These are phyloP conservation scores for Helicostylum pulchrum DNA, from an alignment of 192 early-diverging fungal genomes.

Conservation along the genomic window DNA sequence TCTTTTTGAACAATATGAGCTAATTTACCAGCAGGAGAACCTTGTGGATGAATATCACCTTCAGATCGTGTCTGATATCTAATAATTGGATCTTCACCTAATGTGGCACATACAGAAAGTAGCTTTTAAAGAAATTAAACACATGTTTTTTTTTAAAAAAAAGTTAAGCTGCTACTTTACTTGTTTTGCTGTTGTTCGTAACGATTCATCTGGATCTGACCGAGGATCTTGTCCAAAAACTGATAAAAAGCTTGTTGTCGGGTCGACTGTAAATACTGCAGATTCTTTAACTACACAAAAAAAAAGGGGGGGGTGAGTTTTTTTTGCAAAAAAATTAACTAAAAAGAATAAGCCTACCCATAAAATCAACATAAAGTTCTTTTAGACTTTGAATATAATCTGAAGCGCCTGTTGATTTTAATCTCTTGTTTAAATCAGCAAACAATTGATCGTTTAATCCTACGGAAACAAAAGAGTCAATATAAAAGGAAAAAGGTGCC, in stretches of 20 bases:
- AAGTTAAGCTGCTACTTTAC: conserved; percentile 13
- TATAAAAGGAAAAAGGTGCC: no score
- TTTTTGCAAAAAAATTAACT: no score
- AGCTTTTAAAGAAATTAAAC: conserved; percentile 46
- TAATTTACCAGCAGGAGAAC: conserved; percentile 58
- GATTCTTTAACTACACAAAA: conserved; percentile 31
- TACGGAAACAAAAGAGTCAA: no score
- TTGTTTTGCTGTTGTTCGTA: conserved; percentile 21
- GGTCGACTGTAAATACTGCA: conserved; percentile 63
- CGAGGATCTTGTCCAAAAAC: conserved; percentile 59
- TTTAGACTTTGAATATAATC: conserved; percentile 59
- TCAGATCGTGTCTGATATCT: conserved; percentile 81
- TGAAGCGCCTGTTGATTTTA: conserved; percentile 53
- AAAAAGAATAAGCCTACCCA: conserved; percentile 48
- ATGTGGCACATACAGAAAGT: conserved; percentile 78
- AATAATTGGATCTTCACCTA: conserved; percentile 92
- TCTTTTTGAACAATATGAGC: conserved; percentile 80
- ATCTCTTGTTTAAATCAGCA: conserved; percentile 36
- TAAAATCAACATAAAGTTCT: conserved; percentile 80
- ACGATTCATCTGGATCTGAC: neutral
- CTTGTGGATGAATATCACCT: conserved; percentile 36
- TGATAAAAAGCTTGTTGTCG: conserved; percentile 58
- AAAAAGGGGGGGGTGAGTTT: neutral
- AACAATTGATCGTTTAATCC: conserved; percentile 65
- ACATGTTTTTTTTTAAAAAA: conserved; percentile 7